Percentiles rank a stretch among this genome's conserved stretches.
Evolutionary conservation across 371 early-diverging fungal genomes (phyloP).

Genomic region (Syncephalastrum sp.): DNA sequence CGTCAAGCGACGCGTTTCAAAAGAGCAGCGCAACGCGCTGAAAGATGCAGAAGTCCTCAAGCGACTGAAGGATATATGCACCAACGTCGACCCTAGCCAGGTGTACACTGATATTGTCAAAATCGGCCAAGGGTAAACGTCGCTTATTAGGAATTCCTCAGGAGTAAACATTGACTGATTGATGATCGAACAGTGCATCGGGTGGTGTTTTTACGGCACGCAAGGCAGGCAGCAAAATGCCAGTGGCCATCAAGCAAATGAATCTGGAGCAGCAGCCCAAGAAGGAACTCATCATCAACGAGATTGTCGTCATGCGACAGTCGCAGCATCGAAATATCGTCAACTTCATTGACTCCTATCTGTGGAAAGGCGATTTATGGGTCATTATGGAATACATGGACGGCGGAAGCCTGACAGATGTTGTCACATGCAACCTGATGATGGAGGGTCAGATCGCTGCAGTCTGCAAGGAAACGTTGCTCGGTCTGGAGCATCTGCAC

Average conservation of each 20-base stretch:
- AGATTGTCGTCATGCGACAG: slow-evolving; percentile 82
- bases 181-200: slow-evolving; percentile 32
- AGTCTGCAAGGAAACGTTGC: slow-evolving; percentile 71
- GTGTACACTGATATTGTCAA: slow-evolving; percentile 79
- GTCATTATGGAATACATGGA: slow-evolving; percentile 93
- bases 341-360: slow-evolving; percentile 83
- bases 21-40: slow-evolving; percentile 32
- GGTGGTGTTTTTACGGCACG: slow-evolving; percentile 75
- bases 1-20: slow-evolving; percentile 27
- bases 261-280: slow-evolving; percentile 83
- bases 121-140: slow-evolving; percentile 88
- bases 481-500: slow-evolving; percentile 70
- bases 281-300: slow-evolving; percentile 90
- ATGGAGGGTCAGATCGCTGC: slow-evolving; percentile 86
- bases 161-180: neutral
- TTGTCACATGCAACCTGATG: slow-evolving; percentile 82
- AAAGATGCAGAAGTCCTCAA: slow-evolving; percentile 75
- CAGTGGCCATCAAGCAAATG: slow-evolving; percentile 90
- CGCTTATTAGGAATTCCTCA: neutral
- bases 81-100: slow-evolving; percentile 80
- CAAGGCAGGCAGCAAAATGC: slow-evolving; percentile 52
- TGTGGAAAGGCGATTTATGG: slow-evolving; percentile 77
- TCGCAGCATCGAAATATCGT: slow-evolving; percentile 82
- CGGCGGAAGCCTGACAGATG: slow-evolving; percentile 84
- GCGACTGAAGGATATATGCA: slow-evolving; percentile 81